A percentile compares a stretch with the other conserved stretches of the same genome.
Evolutionary conservation across 257 asterid species (phyloP).

Genomic region (Capsicum rhomboideum): DNA sequence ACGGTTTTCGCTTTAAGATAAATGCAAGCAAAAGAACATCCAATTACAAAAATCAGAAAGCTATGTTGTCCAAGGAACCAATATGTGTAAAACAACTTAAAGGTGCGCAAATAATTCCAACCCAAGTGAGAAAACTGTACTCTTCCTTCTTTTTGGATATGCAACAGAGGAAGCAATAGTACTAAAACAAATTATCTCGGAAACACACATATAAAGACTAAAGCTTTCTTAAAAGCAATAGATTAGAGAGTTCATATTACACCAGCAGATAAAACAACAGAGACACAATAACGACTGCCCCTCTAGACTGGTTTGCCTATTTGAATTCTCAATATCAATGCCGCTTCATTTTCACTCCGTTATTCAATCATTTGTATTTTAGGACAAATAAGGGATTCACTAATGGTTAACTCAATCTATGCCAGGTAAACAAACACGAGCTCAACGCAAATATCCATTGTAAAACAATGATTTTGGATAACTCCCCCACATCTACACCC

Average conservation of each 20-base stretch:
- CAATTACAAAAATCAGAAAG: not conserved
- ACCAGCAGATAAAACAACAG: not conserved
- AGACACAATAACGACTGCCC: not conserved
- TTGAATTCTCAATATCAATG: not conserved
- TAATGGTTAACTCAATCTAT: not conserved
- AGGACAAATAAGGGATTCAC: not conserved
- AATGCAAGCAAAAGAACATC: not conserved
- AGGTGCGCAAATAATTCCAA: not conserved
- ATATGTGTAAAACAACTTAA: not conserved
- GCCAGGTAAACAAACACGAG: not conserved
- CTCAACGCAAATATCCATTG: not conserved
- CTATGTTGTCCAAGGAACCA: not conserved
- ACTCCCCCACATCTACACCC: not conserved
- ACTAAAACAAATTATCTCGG: not conserved
- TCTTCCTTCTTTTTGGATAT: not conserved
- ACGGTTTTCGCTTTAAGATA: not conserved
- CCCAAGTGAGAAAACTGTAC: not conserved
- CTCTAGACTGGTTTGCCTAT: not conserved
- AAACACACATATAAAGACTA: not conserved
- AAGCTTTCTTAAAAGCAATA: not conserved
- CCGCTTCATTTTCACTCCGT: not conserved
- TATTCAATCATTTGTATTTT: not conserved
- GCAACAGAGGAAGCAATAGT: not conserved
- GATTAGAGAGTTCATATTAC: not conserved
- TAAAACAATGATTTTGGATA: not conserved